Evolutionary conservation across 2,329 filamentous ascomycete species (phyloP).

Genomic region (Colletotrichum scovillei): DNA sequence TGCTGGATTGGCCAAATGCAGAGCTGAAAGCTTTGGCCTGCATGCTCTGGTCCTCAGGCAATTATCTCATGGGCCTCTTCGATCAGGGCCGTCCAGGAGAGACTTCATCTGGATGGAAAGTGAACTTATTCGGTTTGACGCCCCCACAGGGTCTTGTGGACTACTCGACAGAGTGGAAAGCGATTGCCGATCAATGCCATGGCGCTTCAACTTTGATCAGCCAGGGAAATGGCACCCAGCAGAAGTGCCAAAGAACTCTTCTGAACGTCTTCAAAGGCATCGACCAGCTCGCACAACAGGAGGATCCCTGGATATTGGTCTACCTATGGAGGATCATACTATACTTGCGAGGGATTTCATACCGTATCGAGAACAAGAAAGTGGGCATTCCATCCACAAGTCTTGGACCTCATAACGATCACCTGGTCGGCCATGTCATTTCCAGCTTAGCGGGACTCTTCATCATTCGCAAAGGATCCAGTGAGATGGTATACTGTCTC

Average conservation of each 20-base stretch:
- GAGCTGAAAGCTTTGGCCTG: no score
- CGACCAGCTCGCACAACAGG: background rate
- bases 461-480: background rate
- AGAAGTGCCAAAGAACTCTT: background rate
- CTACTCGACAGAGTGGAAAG: background rate
- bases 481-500: background rate
- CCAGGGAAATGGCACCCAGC: background rate
- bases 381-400: background rate
- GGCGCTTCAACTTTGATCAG: background rate
- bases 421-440: background rate
- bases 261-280: background rate
- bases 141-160: background rate
- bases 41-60: no score
- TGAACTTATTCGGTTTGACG: background rate
- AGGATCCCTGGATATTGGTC: background rate
- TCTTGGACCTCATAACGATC: background rate
- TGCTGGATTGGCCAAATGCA: no score
- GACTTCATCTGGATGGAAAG: background rate
- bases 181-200: background rate
- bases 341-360: background rate
- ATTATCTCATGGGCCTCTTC: no score
- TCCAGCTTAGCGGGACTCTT: background rate
- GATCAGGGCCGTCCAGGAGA: background rate
- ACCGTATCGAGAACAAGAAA: background rate
- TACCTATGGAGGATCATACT: background rate